A percentile compares a stretch with the other conserved stretches of the same genome.
These are phyloP conservation scores for Aspergillus cejpii DNA, from an alignment of 2,329 filamentous ascomycete genomes.

Conservation along the genomic window DNA sequence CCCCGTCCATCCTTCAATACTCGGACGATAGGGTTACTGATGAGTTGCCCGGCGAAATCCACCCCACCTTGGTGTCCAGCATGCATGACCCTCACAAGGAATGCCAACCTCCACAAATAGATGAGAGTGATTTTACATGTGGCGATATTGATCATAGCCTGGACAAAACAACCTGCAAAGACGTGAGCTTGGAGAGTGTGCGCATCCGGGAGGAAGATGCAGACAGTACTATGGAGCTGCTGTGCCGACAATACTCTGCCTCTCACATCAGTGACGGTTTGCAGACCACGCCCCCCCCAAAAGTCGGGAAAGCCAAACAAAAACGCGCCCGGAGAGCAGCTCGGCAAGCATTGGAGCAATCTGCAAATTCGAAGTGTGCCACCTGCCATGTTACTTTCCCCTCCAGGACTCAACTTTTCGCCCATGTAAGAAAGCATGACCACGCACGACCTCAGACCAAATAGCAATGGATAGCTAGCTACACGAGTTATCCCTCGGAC, in stretches of 20 bases:
- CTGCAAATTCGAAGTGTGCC: slow-evolving; percentile 59
- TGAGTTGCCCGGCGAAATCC: not conserved
- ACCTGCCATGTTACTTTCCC: slow-evolving; percentile 72
- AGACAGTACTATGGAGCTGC: slow-evolving; percentile 8
- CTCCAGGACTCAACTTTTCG: slow-evolving; percentile 65
- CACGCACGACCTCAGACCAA: slow-evolving; percentile 52
- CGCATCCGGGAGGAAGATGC: not conserved
- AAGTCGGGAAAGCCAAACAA: slow-evolving; percentile 49
- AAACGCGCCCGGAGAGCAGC: slow-evolving; percentile 48
- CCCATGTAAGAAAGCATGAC: slow-evolving; percentile 59
- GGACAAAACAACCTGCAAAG: not conserved
- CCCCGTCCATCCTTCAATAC: slow-evolving; percentile 2
- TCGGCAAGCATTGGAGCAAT: slow-evolving; percentile 20
- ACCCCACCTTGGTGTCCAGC: not conserved
- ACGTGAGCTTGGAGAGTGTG: not conserved
- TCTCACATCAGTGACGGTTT: slow-evolving; percentile 17
- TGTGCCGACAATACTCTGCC: slow-evolving; percentile 16
- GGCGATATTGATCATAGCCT: not conserved
- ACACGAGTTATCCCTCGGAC: not conserved
- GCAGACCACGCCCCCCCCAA: slow-evolving; percentile 17
- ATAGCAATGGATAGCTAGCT: not conserved
- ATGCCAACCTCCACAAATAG: not conserved
- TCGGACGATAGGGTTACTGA: slow-evolving; percentile 18
- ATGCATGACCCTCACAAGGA: not conserved
- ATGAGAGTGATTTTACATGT: not conserved